Evolutionary conservation across 345 rosid genomes (phyloP), one percentile per base, ranked within the genome.

Genomic region (Trapa incisa): DNA sequence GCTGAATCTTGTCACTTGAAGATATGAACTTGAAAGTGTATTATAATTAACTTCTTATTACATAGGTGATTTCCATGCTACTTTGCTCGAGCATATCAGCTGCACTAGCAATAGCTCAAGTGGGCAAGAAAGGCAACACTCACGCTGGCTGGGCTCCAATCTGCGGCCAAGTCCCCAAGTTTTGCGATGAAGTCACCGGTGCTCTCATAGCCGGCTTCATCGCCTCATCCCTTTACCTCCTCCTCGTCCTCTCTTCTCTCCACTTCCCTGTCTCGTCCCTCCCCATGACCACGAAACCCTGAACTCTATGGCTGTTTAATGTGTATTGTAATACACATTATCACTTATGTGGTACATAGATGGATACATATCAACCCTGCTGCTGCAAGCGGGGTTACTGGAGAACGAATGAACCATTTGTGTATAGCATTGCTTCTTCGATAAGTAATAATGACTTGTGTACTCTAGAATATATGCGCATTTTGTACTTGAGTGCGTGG

Each of bases 111-210:
- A 73, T 82, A 73, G 91, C 80, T 39, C 56, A 54, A 45, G 82
- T 86, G 66, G 91, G 91, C 38, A 84, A 82, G 72, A 76, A 80
- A 36, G 88, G 91, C 67, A 82, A 75, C 52, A 72, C 64, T 35
- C 86, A 79, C 61, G 87, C 91, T 8, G 88, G 91, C 6, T 86
- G 91, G 91, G 73, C 82, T 2, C 86, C 91, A 1, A 66, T 86
- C 54, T 86, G 87, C 47, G 78, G 68, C 12, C 83, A 79, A 69
- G 84, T 86, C 67, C 80, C 84, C 3, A 74, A 74, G 33, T 86
- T 72, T 63, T 82, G 86, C 43, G 79, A 86, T 70, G 71, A 69
- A 54, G 78, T 72, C 53, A 78, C 80, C 1, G 78, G 78, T 2
- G 47, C 84, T 69, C 78, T 86, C 16, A 37, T 76, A 42, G 71